These are phyloP conservation scores for Bacterosira constricta DNA, from an alignment of 108 stramenopile genomes.

Conservation along the genomic window DNA sequence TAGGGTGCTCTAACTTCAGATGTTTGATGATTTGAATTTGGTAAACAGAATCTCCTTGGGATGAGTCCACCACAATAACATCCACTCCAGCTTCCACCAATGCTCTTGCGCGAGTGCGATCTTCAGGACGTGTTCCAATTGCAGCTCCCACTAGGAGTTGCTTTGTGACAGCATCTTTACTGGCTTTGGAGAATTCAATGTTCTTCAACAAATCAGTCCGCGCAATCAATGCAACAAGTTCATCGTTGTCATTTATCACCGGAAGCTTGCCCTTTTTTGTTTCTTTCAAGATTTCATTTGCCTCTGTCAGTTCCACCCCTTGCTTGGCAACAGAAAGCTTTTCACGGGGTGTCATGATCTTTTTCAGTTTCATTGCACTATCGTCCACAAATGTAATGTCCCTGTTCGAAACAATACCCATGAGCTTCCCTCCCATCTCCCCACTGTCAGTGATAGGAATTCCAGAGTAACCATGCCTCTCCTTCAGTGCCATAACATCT, in stretches of 20 bases:
- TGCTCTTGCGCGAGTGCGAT: constrained; percentile 85
- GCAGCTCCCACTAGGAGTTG: constrained; percentile 97
- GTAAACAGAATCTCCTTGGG: constrained; percentile 98
- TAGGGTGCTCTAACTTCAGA: constrained; percentile 88
- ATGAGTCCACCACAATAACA: constrained; percentile 99
- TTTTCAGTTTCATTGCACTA: constrained; percentile 66
- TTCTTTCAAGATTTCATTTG: constrained; percentile 94
- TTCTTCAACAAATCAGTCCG: constrained; percentile 99
- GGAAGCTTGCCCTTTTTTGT: constrained; percentile 99
- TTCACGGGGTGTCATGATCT: constrained; percentile 94
- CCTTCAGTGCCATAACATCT: constrained; percentile 88
- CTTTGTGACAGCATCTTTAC: constrained; percentile 92
- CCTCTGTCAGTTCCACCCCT: constrained; percentile 90
- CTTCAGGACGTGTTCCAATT: constrained; percentile 98
- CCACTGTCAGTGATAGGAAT: constrained; percentile 99
- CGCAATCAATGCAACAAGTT: constrained; percentile 97
- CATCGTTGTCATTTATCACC: constrained; percentile 94
- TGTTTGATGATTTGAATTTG: constrained; percentile 97
- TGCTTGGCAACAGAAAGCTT: constrained; percentile 90
- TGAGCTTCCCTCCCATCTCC: constrained; percentile 93
- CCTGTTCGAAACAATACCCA: constrained; percentile 98
- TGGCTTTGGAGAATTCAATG: constrained; percentile 95
- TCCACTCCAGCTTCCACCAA: constrained; percentile 98
- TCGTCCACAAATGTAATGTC: constrained; percentile 98
- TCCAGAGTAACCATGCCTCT: constrained; percentile 91